Percentiles rank a stretch among this genome's conserved stretches.
Evolutionary conservation across 495 filamentous ascomycete species (phyloP).

Genomic region (Aspergillus homomorphus): DNA sequence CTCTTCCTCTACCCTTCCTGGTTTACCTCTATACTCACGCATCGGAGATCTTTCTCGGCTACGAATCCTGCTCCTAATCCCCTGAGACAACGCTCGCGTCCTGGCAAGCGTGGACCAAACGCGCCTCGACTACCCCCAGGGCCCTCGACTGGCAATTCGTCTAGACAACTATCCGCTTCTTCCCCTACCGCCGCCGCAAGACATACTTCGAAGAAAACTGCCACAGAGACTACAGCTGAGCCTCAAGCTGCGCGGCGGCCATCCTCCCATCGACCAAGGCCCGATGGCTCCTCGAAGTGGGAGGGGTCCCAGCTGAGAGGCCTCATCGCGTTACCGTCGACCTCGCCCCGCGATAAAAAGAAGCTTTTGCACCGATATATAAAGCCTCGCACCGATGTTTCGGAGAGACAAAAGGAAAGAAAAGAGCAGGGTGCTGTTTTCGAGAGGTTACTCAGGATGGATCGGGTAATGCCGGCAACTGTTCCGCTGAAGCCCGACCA

Average conservation of each 20-base stretch:
- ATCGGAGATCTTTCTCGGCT: conserved; percentile 21
- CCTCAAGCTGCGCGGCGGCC: background rate
- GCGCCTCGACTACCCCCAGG: background rate
- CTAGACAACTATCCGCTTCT: background rate
- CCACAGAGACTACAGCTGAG: background rate
- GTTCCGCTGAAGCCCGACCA: conserved; percentile 12
- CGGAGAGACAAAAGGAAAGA: background rate
- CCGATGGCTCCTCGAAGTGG: background rate
- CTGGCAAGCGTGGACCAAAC: background rate
- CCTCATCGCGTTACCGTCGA: background rate
- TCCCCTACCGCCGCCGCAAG: background rate
- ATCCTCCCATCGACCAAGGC: background rate
- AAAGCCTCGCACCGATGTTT: background rate
- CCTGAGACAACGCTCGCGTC: background rate
- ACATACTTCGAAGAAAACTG: background rate
- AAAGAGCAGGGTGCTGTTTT: background rate
- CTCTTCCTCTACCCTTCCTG: conserved; percentile 49
- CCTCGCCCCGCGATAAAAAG: background rate
- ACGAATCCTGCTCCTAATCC: background rate
- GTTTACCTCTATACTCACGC: conserved; percentile 30
- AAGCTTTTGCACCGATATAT: background rate
- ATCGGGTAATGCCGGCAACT: background rate
- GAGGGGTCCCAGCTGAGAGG: background rate
- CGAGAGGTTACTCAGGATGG: background rate
- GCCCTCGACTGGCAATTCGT: background rate